Evolutionary conservation across 306 rosid species (phyloP).

Genomic region (Lathyrus aphaca): DNA sequence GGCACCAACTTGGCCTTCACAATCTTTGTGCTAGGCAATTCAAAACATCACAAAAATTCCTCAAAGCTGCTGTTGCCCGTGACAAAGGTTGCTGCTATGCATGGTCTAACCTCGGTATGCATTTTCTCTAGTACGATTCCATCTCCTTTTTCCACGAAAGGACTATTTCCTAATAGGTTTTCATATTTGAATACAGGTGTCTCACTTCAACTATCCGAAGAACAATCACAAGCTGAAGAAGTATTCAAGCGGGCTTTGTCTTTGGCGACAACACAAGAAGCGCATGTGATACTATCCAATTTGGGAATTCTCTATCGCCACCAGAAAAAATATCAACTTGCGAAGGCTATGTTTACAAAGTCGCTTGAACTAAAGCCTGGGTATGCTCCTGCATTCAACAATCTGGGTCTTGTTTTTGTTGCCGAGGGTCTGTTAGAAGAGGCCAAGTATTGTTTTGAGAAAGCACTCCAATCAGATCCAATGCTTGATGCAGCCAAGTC

Average conservation of each 20-base stretch:
- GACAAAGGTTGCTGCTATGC: conserved; percentile 71
- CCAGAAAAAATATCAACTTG: conserved; percentile 80
- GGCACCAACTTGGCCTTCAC: conserved; percentile 98
- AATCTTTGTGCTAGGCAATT: conserved; percentile 79
- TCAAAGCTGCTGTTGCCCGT: conserved; percentile 80
- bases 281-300: conserved; percentile 76
- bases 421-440: conserved; percentile 92
- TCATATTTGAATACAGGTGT: conserved; percentile 59
- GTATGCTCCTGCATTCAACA: conserved; percentile 92
- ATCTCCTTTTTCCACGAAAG: neutral
- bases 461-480: conserved; percentile 80
- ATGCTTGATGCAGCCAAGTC: conserved; percentile 89
- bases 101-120: conserved; percentile 88
- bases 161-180: conserved; percentile 1
- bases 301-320: conserved; percentile 86
- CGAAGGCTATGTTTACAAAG: conserved; percentile 92
- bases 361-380: conserved; percentile 86
- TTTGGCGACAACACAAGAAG: conserved; percentile 62
- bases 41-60: conserved; percentile 73
- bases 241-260: conserved; percentile 79
- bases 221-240: conserved; percentile 70
- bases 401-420: conserved; percentile 87
- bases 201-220: conserved; percentile 81
- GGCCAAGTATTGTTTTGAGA: conserved; percentile 85
- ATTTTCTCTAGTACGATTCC: neutral